phyloP scores from a whole-genome alignment of 495 filamentous ascomycete genomes.

The Podospora pseudocomata region DNA sequence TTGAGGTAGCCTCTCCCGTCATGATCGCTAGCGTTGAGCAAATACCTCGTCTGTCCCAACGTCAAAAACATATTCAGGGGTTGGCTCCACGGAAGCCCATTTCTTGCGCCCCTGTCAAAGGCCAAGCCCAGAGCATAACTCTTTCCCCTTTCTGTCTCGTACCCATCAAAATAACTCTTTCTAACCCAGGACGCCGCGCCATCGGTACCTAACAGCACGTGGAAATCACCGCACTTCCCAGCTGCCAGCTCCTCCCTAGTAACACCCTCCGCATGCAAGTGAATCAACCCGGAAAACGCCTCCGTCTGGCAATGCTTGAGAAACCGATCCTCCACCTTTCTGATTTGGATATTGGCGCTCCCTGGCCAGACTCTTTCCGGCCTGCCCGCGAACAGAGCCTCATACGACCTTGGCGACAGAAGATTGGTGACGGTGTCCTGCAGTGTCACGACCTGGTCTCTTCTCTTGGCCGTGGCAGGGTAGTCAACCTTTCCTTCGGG shows the following conservation, averaged over 20 bases:
- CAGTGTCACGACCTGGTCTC: constrained; percentile 36
- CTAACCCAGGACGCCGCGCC: constrained; percentile 38
- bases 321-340: constrained; percentile 40
- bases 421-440: constrained; percentile 35
- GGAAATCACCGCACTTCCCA: constrained; percentile 38
- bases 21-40: constrained; percentile 38
- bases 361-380: constrained; percentile 37
- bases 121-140: constrained; percentile 39
- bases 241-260: constrained; percentile 29
- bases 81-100: constrained; percentile 37
- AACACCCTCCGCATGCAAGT: constrained; percentile 36
- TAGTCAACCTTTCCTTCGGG: constrained; percentile 27
- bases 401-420: constrained; percentile 25
- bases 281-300: constrained; percentile 33
- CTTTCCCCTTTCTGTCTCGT: constrained; percentile 38
- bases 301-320: constrained; percentile 34
- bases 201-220: constrained; percentile 37
- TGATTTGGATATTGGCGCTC: constrained; percentile 38
- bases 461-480: constrained; percentile 25
- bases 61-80: constrained; percentile 42
- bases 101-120: constrained; percentile 32
- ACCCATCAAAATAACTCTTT: constrained; percentile 35
- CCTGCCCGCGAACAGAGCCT: constrained; percentile 31
- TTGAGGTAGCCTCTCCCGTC: constrained; percentile 39
- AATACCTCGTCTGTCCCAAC: constrained; percentile 38